phyloP scores from a whole-genome alignment of 2,329 filamentous ascomycete genomes.

The Akanthomyces dipterigenus region DNA sequence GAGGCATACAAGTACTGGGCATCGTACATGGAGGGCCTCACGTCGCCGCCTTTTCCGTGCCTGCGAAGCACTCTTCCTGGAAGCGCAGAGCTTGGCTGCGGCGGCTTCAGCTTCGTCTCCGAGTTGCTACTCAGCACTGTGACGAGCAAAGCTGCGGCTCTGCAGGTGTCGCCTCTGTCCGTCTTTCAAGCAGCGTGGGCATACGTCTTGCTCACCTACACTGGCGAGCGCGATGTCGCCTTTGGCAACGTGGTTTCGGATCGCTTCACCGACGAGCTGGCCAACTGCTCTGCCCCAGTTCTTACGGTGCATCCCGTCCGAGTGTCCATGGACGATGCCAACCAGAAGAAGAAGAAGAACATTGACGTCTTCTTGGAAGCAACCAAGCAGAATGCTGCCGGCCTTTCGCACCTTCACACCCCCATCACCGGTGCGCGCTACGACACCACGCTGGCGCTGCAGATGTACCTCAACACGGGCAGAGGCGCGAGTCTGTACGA shows the following conservation, averaged over 20 bases:
- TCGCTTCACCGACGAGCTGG: background rate
- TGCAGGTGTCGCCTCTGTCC: background rate
- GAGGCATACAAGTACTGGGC: background rate
- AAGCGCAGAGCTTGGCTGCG: background rate
- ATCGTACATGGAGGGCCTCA: background rate
- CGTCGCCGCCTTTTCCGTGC: background rate
- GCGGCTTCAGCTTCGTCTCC: background rate
- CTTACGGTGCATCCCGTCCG: background rate
- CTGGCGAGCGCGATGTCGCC: background rate
- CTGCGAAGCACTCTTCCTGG: background rate
- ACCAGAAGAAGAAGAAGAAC: background rate
- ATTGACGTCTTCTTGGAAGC: background rate
- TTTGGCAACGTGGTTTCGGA: slow-evolving; percentile 3
- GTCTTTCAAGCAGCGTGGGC: slow-evolving; percentile 2
- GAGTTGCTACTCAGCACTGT: background rate
- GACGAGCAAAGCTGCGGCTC: background rate
- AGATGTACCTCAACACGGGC: slow-evolving; percentile 2
- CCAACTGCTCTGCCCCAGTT: background rate
- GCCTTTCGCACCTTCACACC: background rate
- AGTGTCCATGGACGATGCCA: background rate
- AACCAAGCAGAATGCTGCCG: background rate
- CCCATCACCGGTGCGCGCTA: background rate
- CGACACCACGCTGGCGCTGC: background rate
- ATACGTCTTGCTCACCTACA: background rate
- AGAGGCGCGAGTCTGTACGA: background rate